These are phyloP conservation scores for Arachnomyces sp. DNA, from an alignment of 2,329 filamentous ascomycete species.

Conservation along the genomic window DNA sequence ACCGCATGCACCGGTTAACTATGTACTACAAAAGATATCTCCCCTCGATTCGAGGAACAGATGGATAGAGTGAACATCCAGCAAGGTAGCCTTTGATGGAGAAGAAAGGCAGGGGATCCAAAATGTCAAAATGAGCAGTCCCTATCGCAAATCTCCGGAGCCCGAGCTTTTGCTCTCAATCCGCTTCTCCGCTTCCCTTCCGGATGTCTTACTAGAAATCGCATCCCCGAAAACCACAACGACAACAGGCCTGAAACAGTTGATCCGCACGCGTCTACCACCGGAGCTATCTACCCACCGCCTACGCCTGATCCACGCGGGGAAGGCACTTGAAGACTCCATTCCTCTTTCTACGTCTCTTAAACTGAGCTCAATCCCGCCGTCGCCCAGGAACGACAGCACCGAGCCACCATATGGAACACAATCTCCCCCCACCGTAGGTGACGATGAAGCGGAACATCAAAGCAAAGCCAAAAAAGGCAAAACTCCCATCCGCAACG, in stretches of 20 bases:
- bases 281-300: constrained; percentile 56
- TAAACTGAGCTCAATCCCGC: constrained; percentile 53
- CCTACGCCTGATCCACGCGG: constrained; percentile 82
- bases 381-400: constrained; percentile 15
- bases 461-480: constrained; percentile 50
- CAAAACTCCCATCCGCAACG: constrained; percentile 53
- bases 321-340: constrained; percentile 72
- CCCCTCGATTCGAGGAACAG: too few species aligned
- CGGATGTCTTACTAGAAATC: constrained; percentile 76
- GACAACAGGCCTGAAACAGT: constrained; percentile 69
- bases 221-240: constrained; percentile 60
- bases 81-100: constrained; percentile 1
- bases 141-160: constrained; percentile 12
- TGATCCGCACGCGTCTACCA: constrained; percentile 67
- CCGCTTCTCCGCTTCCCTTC: constrained; percentile 79
- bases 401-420: too few species aligned
- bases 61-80: too few species aligned
- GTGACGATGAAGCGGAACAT: not conserved
- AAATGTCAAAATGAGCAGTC: constrained; percentile 13
- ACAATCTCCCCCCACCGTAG: not conserved
- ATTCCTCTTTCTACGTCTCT: constrained; percentile 62
- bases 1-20: too few species aligned
- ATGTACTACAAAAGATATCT: too few species aligned
- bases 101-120: too few species aligned
- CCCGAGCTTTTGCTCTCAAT: constrained; percentile 64